A percentile compares a stretch with the other conserved stretches of the same genome.
Evolutionary conservation across 2,329 filamentous ascomycete species (phyloP).

Genomic region (Geosmithia putterillii): DNA sequence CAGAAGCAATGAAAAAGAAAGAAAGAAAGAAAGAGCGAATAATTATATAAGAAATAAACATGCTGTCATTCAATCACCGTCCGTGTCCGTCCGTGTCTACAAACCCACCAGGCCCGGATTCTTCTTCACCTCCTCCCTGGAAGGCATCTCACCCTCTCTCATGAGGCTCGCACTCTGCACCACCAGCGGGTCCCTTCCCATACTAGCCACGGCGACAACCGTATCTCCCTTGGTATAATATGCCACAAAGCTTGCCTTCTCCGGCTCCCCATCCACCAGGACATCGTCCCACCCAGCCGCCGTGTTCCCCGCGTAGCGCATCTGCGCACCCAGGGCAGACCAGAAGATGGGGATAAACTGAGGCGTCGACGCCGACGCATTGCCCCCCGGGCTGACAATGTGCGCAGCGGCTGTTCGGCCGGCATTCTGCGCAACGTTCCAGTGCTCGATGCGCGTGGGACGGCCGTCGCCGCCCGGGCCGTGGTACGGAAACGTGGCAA

Average conservation of each 20-base stretch:
- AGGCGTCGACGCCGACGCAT: conserved; percentile 36
- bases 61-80: not conserved
- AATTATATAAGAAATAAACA: not conserved
- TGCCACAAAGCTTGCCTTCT: conserved; percentile 71
- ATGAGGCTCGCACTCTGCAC: conserved; percentile 74
- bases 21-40: not conserved
- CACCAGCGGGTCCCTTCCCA: conserved; percentile 85
- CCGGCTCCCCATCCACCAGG: conserved; percentile 64
- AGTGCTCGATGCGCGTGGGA: conserved; percentile 82
- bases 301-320: conserved; percentile 90
- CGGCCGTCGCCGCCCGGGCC: conserved; percentile 72
- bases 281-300: conserved; percentile 72
- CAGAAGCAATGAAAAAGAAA: not conserved
- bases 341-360: conserved; percentile 92
- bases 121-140: conserved; percentile 61
- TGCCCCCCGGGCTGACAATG: conserved; percentile 59
- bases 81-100: conserved; percentile 8
- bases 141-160: conserved; percentile 68
- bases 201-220: conserved; percentile 80
- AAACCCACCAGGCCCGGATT: conserved; percentile 42
- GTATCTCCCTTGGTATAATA: conserved; percentile 82
- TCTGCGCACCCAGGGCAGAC: conserved; percentile 80
- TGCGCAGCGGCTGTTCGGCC: conserved; percentile 69
- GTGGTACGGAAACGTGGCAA: conserved; percentile 87
- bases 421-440: conserved; percentile 94